Base-by-base conservation (phyloP, 164 flowering plant species). In the Liquidambar formosana region DNA sequence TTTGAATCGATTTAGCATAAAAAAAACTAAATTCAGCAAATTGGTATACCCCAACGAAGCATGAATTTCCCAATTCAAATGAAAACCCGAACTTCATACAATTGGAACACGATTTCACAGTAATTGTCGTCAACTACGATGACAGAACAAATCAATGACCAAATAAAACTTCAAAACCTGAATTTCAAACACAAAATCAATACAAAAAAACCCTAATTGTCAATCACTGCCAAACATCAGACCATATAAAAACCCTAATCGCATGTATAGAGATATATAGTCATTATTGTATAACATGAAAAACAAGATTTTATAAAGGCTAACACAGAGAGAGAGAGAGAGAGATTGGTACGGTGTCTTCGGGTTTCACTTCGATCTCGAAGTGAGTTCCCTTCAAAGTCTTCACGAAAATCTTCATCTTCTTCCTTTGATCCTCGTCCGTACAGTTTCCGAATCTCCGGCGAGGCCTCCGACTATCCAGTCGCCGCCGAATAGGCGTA, bases 341-440 rank as follows among this genome's bases (percentile, higher is more conserved):
- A 61, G 25, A 43, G 48, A 56, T 12, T n/a, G 71, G 58, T 59
- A 85, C 88, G 57, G 81, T 73, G 61, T 85, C 79, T 45, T 77
- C 76, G 22, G 81, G 82, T 15, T 78, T 72, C 22, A 79, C 86
- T 78, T 85, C 82, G 80, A 85, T 79, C 70, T 79, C 83, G 76
- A 85, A 85, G 76, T 62, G 64, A 22, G 80, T 76, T 16, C 85
- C 85, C 75, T 85, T 85, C 41, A 83, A 52, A 28, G 88, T 83
- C 72, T 85, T 85, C 10, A 85, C 82, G 59, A 76, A 79, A 64
- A 85, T 19, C 81, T 85, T 85, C 86, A 85, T 84, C 72, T 59
- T 76, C 72, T 28, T 64, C 53, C 65, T 18, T 23, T 26, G 28
- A 54, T 54, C 23, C 23, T 54, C 23, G 58, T 54, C 58, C 58